Percentiles rank a stretch among this genome's conserved stretches.
These are phyloP conservation scores for Phaeosphaeria sp. DNA, from an alignment of 2,329 filamentous ascomycete genomes.

Conservation along the genomic window DNA sequence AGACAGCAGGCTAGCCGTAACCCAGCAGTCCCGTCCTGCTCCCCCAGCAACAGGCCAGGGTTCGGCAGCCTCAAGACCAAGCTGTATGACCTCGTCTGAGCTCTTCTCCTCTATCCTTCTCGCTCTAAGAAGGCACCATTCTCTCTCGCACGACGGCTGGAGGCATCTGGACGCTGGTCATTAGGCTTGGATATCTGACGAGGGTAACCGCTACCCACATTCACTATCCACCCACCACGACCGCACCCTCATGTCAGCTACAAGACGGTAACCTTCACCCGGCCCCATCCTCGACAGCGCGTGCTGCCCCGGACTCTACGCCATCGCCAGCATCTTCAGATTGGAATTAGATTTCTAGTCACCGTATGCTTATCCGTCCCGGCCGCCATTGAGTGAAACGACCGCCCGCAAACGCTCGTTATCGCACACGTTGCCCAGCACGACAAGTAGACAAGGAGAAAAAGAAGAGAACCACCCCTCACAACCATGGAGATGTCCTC, in stretches of 20 bases:
- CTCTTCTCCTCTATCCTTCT: slow-evolving; percentile 47
- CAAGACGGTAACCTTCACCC: slow-evolving; percentile 25
- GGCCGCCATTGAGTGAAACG: slow-evolving; percentile 23
- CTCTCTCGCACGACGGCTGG: slow-evolving; percentile 29
- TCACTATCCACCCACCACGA: slow-evolving; percentile 27
- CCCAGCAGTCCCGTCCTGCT: slow-evolving; percentile 19
- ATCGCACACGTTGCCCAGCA: slow-evolving; percentile 53
- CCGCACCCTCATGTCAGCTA: slow-evolving; percentile 32
- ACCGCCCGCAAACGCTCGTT: slow-evolving; percentile 30
- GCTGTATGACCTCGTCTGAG: slow-evolving; percentile 39
- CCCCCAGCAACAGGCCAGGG: slow-evolving; percentile 28
- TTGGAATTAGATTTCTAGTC: slow-evolving; percentile 50
- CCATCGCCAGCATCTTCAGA: slow-evolving; percentile 45
- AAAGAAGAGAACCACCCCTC: background rate
- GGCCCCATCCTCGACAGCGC: slow-evolving; percentile 19
- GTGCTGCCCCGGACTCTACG: slow-evolving; percentile 22
- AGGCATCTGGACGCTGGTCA: slow-evolving; percentile 33
- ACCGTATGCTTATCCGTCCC: slow-evolving; percentile 41
- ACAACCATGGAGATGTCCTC: slow-evolving; percentile 86
- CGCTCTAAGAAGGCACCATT: slow-evolving; percentile 46
- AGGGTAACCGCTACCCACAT: slow-evolving; percentile 35
- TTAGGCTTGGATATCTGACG: slow-evolving; percentile 25
- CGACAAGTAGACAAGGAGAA: slow-evolving; percentile 57
- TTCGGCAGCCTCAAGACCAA: slow-evolving; percentile 46
- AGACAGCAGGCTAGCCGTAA: slow-evolving; percentile 34